Conservation (phyloP, 2,329 filamentous ascomycete species). For the Dryadomyces quercivorus region DNA sequence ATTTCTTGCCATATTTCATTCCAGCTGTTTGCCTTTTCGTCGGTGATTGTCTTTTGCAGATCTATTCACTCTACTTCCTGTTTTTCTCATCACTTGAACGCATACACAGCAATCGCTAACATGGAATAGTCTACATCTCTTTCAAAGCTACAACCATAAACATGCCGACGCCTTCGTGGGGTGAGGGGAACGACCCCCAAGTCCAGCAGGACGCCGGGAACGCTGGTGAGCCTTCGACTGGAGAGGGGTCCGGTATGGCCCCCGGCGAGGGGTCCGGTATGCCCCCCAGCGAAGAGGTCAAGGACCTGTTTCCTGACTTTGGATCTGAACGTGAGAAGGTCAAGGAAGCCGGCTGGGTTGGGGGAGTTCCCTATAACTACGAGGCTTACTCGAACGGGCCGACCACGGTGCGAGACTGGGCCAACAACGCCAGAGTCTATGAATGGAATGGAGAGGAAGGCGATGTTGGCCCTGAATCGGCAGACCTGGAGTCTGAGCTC, state of each 20-base stretch:
- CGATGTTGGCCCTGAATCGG: slow-evolving; percentile 63
- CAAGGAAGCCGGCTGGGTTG: slow-evolving; percentile 29
- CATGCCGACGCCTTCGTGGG: slow-evolving; percentile 2
- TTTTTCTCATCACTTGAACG: too few relatives aligned
- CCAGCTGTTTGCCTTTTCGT: too few relatives aligned
- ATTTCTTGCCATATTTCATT: too few relatives aligned
- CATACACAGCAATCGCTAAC: too few relatives aligned
- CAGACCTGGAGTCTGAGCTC: slow-evolving; percentile 61
- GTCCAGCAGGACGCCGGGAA: not conserved
- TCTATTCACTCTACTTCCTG: too few relatives aligned
- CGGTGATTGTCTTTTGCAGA: too few relatives aligned
- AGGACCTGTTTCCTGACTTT: slow-evolving; percentile 10
- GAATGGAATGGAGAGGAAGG: slow-evolving; percentile 79
- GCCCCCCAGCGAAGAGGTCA: slow-evolving; percentile 5
- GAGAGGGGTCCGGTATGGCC: too few relatives aligned
- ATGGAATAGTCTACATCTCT: not conserved
- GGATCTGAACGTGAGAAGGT: slow-evolving; percentile 14
- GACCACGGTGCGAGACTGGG: slow-evolving; percentile 25
- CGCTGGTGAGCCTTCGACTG: too few relatives aligned
- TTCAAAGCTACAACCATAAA: not conserved
- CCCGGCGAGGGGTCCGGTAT: too few relatives aligned
- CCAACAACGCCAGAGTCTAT: slow-evolving; percentile 53
- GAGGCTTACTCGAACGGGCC: slow-evolving; percentile 15
- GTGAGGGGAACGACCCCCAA: not conserved
- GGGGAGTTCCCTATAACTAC: slow-evolving; percentile 37